phyloP scores from a whole-genome alignment of 208 protist genomes.

The Leishmania tarentolae region DNA sequence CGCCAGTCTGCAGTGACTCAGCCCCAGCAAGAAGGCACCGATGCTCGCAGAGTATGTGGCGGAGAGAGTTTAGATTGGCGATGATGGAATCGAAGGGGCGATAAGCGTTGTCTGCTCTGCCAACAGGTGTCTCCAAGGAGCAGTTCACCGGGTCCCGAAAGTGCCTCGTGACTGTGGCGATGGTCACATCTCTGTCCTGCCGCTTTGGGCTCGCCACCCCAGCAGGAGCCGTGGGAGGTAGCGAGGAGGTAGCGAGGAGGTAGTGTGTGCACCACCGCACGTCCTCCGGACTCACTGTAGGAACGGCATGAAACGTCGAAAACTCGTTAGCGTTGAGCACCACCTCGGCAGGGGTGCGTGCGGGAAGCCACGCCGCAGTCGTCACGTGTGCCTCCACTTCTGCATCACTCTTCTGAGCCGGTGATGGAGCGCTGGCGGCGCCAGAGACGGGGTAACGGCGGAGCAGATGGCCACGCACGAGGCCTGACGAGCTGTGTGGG shows the following conservation, averaged over 20 bases:
- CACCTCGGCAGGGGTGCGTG: slow-evolving; percentile 8
- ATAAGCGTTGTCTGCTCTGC: not conserved
- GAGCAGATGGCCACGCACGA: slow-evolving; percentile 8
- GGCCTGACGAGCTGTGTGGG: slow-evolving; percentile 3
- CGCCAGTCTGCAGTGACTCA: slow-evolving; percentile 45
- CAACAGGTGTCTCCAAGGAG: not conserved
- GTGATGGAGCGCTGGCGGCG: not conserved
- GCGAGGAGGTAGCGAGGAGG: not conserved
- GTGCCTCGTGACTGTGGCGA: not conserved
- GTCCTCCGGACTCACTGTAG: slow-evolving; percentile 14
- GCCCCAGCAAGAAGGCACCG: slow-evolving; percentile 27
- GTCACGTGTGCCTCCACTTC: not conserved
- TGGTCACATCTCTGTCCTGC: not conserved
- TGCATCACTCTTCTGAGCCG: not conserved
- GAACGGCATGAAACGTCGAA: slow-evolving; percentile 25
- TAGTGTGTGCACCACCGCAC: slow-evolving; percentile 13
- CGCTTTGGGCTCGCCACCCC: not conserved
- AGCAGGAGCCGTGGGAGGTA: not conserved
- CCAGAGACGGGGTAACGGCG: slow-evolving; percentile 13
- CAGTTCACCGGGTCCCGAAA: not conserved
- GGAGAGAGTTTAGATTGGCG: slow-evolving; percentile 7
- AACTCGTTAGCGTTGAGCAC: slow-evolving; percentile 27
- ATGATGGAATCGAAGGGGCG: not conserved
- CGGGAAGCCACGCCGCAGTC: not conserved
- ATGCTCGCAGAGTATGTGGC: slow-evolving; percentile 18